These are phyloP conservation scores for Globisporangium splendens DNA, from an alignment of 352 stramenopile species.

Conservation along the genomic window DNA sequence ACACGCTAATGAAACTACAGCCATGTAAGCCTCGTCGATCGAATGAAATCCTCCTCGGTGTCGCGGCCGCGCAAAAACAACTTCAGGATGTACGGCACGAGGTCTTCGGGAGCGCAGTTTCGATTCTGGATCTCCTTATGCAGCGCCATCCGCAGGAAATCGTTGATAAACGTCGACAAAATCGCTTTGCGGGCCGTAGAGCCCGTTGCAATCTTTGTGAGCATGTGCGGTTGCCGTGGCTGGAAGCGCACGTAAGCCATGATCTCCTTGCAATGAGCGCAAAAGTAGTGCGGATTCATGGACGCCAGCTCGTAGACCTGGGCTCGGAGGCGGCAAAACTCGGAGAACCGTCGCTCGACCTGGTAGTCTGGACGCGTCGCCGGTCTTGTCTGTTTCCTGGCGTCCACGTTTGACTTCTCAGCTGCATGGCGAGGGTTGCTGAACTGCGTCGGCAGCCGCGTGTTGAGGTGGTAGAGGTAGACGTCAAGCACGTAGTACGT, in stretches of 20 bases:
- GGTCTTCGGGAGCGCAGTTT: background rate
- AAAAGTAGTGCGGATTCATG: constrained; percentile 3
- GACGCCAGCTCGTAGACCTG: background rate
- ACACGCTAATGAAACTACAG: too few species aligned
- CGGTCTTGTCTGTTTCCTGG: background rate
- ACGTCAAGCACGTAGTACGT: constrained; percentile 35
- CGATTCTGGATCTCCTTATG: background rate
- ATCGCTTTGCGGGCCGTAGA: constrained; percentile 29
- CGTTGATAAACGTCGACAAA: constrained; percentile 29
- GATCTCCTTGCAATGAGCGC: constrained; percentile 36
- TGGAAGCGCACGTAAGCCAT: constrained; percentile 41
- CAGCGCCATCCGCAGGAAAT: constrained; percentile 30
- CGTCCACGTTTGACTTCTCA: background rate
- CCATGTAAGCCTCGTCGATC: too few species aligned
- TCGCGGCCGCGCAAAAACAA: background rate
- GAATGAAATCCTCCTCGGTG: too few species aligned
- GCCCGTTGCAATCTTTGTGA: constrained; percentile 26
- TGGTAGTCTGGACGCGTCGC: constrained; percentile 37
- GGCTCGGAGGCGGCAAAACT: constrained; percentile 25
- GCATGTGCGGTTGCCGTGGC: constrained; percentile 25
- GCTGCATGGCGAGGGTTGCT: background rate
- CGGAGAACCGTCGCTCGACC: constrained; percentile 53
- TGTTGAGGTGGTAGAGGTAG: constrained; percentile 1
- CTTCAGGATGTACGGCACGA: background rate
- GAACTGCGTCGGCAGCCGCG: background rate